phyloP scores from a whole-genome alignment of 495 filamentous ascomycete genomes.

The Tuber umbilicatum region DNA sequence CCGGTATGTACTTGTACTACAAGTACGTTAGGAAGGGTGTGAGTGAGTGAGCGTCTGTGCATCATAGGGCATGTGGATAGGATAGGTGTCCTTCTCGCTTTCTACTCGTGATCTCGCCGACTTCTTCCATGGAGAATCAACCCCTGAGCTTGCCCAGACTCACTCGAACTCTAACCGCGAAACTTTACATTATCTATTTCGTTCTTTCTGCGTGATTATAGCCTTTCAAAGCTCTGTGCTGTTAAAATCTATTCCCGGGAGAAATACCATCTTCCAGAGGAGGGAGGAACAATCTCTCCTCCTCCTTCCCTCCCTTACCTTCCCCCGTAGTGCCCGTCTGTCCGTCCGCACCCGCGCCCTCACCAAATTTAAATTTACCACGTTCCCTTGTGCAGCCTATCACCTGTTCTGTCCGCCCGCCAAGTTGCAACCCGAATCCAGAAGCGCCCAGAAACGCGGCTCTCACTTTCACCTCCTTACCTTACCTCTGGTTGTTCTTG shows the following conservation, averaged over 20 bases:
- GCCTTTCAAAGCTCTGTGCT: neutral
- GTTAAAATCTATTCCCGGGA: neutral
- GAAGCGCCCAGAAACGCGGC: neutral
- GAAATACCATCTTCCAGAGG: neutral
- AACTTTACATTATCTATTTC: neutral
- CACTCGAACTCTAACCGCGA: neutral
- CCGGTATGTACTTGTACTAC: too few species aligned
- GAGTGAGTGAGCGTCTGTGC: neutral
- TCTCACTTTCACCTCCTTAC: neutral
- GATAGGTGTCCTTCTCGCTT: conserved; percentile 1
- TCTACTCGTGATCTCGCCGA: neutral
- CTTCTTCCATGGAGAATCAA: neutral
- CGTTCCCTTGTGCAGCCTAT: too few species aligned
- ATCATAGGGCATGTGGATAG: neutral
- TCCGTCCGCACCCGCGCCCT: neutral
- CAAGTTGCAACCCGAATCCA: neutral
- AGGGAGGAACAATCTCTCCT: neutral
- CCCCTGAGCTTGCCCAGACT: neutral
- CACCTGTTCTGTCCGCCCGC: neutral
- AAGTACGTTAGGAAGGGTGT: neutral
- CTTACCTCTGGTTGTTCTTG: neutral
- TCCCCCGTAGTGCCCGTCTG: neutral
- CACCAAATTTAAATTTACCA: neutral
- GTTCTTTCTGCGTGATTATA: neutral
- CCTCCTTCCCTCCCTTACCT: neutral